A percentile compares a stretch with the other conserved stretches of the same genome.
Conservation (phyloP, 2,329 filamentous ascomycete species). For the Paecilomyces fulvus region DNA sequence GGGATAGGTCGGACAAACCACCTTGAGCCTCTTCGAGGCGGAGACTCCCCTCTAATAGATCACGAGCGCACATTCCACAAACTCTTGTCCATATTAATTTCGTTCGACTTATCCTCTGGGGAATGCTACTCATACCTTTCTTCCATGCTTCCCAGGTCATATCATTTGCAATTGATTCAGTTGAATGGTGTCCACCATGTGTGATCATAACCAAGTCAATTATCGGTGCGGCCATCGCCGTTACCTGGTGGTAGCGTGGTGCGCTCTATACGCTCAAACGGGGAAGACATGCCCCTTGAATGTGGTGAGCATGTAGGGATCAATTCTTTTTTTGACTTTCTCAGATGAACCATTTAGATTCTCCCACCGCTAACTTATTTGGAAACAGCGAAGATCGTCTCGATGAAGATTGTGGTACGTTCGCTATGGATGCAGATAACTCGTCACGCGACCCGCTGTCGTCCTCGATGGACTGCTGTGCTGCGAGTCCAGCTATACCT, state of each 20-base stretch:
- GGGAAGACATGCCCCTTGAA: slow-evolving; percentile 49
- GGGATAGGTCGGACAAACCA: background rate
- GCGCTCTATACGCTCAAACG: slow-evolving; percentile 40
- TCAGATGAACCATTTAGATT: background rate
- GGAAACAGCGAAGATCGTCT: slow-evolving; percentile 1
- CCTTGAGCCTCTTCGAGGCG: background rate
- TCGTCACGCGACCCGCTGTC: background rate
- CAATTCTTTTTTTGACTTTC: slow-evolving; percentile 1
- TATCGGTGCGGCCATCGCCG: slow-evolving; percentile 49
- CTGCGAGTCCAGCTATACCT: background rate
- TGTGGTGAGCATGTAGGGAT: slow-evolving; percentile 42
- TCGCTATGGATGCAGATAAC: background rate
- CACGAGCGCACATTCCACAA: background rate
- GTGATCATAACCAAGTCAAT: slow-evolving; percentile 52
- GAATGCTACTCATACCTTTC: background rate
- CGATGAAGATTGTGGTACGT: slow-evolving; percentile 2
- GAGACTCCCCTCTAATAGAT: background rate
- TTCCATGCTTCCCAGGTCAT: background rate
- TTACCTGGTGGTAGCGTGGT: slow-evolving; percentile 50
- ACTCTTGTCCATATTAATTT: slow-evolving; percentile 6
- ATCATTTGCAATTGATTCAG: background rate
- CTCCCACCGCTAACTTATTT: background rate
- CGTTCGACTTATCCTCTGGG: slow-evolving; percentile 1
- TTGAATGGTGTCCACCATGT: slow-evolving; percentile 35
- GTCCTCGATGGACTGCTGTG: background rate